A percentile compares a stretch with the other conserved stretches of the same genome.
phyloP scores from a whole-genome alignment of 139 green algal genomes.

The Auxenochlorella protothecoides region DNA sequence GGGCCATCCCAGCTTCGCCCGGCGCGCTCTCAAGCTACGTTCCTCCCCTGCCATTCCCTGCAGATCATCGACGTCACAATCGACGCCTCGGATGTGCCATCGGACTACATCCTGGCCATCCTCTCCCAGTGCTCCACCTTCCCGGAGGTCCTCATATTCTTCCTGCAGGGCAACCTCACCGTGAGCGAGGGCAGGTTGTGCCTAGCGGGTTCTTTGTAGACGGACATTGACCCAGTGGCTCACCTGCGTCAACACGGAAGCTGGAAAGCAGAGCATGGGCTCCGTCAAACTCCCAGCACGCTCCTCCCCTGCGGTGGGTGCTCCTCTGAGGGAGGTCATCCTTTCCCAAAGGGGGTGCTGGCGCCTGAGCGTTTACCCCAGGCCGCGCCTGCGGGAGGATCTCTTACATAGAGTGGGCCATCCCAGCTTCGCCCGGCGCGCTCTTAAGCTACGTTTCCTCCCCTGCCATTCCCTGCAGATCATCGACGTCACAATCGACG shows the following conservation, averaged over 20 bases:
- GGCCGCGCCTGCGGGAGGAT: not conserved
- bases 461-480: slow-evolving; percentile 7
- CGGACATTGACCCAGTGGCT: too few species aligned
- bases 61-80: slow-evolving; percentile 37
- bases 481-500: slow-evolving; percentile 43
- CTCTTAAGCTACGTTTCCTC: not conserved
- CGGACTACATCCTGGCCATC: slow-evolving; percentile 53
- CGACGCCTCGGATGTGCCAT: slow-evolving; percentile 49
- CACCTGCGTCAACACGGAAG: slow-evolving; percentile 32
- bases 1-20: too few species aligned
- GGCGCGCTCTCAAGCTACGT: too few species aligned
- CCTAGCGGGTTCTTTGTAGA: too few species aligned
- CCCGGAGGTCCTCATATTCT: slow-evolving; percentile 65
- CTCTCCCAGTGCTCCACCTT: slow-evolving; percentile 60
- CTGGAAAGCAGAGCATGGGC: slow-evolving; percentile 23
- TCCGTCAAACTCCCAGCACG: slow-evolving; percentile 15
- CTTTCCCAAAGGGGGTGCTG: too few species aligned
- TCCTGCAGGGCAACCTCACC: slow-evolving; percentile 49
- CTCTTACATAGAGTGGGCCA: too few species aligned
- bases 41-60: not conserved
- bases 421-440: too few species aligned
- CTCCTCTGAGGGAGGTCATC: not conserved
- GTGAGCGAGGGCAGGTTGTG: slow-evolving; percentile 7
- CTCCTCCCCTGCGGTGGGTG: slow-evolving; percentile 13
- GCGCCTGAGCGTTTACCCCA: not conserved